These are phyloP conservation scores for Pleurotus giganteus DNA, from an alignment of 768 basidiomycete species.

Conservation along the genomic window DNA sequence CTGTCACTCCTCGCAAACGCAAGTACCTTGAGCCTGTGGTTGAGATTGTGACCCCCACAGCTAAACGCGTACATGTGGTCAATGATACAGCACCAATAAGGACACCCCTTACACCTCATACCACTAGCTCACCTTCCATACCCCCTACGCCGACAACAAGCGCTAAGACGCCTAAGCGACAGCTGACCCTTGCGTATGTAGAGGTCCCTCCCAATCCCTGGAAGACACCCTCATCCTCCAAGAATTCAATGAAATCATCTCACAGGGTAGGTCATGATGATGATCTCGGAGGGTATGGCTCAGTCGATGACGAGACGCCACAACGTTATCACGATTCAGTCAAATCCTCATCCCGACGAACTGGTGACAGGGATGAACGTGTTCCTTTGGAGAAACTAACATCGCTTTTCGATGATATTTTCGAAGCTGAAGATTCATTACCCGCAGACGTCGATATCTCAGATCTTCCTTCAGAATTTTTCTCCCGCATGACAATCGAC, in stretches of 20 bases:
- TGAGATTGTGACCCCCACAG: constrained; percentile 57
- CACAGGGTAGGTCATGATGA: constrained; percentile 29
- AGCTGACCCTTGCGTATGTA: constrained; percentile 43
- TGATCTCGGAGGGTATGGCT: constrained; percentile 59
- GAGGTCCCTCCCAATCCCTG: constrained; percentile 44
- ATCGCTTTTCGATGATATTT: constrained; percentile 78
- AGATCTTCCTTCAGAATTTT: constrained; percentile 60
- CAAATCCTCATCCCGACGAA: constrained; percentile 54
- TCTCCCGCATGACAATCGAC: constrained; percentile 60
- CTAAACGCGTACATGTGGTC: constrained; percentile 51
- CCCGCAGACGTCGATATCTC: constrained; percentile 50
- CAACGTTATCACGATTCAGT: constrained; percentile 32
- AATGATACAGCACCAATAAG: constrained; percentile 18
- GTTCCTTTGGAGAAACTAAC: constrained; percentile 75
- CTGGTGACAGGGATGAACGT: constrained; percentile 76
- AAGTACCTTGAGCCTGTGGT: constrained; percentile 45
- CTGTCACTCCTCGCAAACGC: constrained; percentile 67
- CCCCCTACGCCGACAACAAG: constrained; percentile 17
- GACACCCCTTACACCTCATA: constrained; percentile 24
- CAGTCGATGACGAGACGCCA: constrained; percentile 37
- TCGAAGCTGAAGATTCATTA: constrained; percentile 75
- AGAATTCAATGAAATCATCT: constrained; percentile 19
- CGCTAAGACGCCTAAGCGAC: constrained; percentile 31
- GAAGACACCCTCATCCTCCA: constrained; percentile 40
- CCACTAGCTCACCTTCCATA: constrained; percentile 16